Conservation (phyloP, 352 stramenopile genomes). For the Pythium phragmiticola region DNA sequence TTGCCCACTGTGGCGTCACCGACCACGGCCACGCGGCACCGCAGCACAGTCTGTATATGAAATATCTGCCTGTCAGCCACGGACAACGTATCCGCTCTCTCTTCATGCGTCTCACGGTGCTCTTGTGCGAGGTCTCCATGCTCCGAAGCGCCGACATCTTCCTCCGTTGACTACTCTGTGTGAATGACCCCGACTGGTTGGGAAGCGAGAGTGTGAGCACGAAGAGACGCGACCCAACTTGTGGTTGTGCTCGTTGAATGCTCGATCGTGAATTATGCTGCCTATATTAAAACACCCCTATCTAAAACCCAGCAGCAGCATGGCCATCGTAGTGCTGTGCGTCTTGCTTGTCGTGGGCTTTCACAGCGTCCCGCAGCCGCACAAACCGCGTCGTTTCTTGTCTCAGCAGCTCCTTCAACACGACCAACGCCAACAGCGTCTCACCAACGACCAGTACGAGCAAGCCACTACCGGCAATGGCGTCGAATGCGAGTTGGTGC, state of each 20-base stretch:
- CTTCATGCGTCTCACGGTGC: conserved; percentile 42
- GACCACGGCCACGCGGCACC: conserved; percentile 90
- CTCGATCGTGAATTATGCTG: too few species aligned
- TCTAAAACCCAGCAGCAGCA: conserved; percentile 2
- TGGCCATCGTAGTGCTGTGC: background rate
- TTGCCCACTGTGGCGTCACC: conserved; percentile 91
- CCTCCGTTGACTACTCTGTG: background rate
- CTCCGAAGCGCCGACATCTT: conserved; percentile 81
- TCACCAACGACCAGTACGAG: conserved; percentile 44
- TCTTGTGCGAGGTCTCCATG: conserved; percentile 92
- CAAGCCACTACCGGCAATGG: conserved; percentile 34
- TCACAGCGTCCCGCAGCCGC: conserved; percentile 40
- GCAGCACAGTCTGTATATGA: conserved; percentile 70
- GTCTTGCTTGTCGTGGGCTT: conserved; percentile 11
- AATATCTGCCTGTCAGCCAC: background rate
- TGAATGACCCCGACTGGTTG: background rate
- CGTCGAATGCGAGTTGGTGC: conserved; percentile 51
- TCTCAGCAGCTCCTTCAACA: conserved; percentile 50
- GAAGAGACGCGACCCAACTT: conserved; percentile 17
- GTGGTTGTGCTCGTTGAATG: background rate
- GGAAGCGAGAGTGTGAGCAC: conserved; percentile 1
- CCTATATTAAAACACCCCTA: background rate
- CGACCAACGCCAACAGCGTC: conserved; percentile 34
- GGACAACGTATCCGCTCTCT: background rate
- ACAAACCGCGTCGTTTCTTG: conserved; percentile 63